A percentile compares a stretch with the other conserved stretches of the same genome.
Evolutionary conservation across 164 flowering plant species (phyloP).

Genomic region (Sedum album): DNA sequence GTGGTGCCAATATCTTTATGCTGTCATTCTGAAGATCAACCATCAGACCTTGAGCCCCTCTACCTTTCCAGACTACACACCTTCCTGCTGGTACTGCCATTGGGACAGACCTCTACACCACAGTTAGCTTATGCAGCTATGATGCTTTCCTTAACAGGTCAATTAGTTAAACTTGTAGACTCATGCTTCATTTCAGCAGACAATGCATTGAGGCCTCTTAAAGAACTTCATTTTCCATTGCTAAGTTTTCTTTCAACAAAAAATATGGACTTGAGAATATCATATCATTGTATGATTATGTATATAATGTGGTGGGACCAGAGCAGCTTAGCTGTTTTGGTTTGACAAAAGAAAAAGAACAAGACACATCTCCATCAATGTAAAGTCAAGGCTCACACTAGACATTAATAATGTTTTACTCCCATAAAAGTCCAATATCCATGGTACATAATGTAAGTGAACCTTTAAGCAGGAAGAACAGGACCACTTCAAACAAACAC

Average conservation of each 20-base stretch:
- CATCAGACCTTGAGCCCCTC: not conserved
- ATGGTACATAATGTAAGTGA: not conserved
- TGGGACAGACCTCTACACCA: too few species aligned
- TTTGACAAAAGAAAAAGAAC: not conserved
- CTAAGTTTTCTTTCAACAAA: not conserved
- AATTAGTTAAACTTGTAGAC: not conserved
- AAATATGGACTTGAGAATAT: not conserved
- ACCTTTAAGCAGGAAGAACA: not conserved
- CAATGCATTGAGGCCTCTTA: not conserved
- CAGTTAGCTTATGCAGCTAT: not conserved
- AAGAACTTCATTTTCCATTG: too few species aligned
- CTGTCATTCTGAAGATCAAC: not conserved
- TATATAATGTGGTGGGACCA: not conserved
- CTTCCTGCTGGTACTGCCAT: not conserved
- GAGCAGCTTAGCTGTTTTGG: not conserved
- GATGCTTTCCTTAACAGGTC: not conserved
- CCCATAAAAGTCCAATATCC: not conserved
- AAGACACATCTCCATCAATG: not conserved
- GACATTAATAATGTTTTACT: not conserved
- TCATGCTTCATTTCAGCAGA: not conserved
- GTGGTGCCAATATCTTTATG: not conserved
- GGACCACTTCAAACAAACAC: not conserved
- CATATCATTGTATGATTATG: not conserved
- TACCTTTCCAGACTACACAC: not conserved
- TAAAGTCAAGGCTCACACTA: slow-evolving; percentile 3